Base-by-base conservation (phyloP, 1,284 basidiomycete genomes). In the Apiotrichum domesticum region DNA sequence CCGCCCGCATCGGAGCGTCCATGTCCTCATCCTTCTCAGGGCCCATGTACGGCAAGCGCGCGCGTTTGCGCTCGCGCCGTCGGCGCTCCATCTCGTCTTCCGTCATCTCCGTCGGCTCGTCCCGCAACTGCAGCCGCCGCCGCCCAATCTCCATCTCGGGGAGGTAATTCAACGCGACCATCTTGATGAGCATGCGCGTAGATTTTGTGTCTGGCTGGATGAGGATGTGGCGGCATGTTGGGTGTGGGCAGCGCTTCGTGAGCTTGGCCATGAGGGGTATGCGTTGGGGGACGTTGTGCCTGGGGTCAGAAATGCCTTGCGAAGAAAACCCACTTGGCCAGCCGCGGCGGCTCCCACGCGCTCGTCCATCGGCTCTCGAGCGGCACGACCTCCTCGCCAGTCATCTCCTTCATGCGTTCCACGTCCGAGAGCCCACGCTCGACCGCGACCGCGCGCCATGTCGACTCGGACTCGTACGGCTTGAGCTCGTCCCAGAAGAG, bases 201-300 rank as follows among this genome's bases (percentile, higher is more conserved):
- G 89, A 90, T 74, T 98, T 98, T 68, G 93, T 88, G 73, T 99
- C 96, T 1, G 96, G 96, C 70, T 97, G 96, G 77, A 98, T 95
- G 59, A 98, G 83, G 65, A 98, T 95, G 76, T 98, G 95, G 13
- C 89, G 86, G 73, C 96, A 99, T 2, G 82, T 83, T 2, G 71
- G 63, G 35, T 70, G 62, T 5, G 91, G 87, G 78, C 96, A 99
- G 6, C 96, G 88, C 77, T 98, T 98, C 3, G 92, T 92, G 51
- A 88, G 84, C 76, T 98, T 98, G 0, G 92, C 88, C 61, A 88
- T 87, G 3, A 98, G 81, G 0, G 91, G 91, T 62, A 97, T 90
- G 21, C 95, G 86, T 49, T 88, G 79, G 0, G 94, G 95, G 65
- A 84, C 84, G 0, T 54, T 55, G 29, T 45, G 44, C 35, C 57